These are phyloP conservation scores for Hypoxylon sp. DNA, from an alignment of 2,329 filamentous ascomycete genomes.

Conservation along the genomic window DNA sequence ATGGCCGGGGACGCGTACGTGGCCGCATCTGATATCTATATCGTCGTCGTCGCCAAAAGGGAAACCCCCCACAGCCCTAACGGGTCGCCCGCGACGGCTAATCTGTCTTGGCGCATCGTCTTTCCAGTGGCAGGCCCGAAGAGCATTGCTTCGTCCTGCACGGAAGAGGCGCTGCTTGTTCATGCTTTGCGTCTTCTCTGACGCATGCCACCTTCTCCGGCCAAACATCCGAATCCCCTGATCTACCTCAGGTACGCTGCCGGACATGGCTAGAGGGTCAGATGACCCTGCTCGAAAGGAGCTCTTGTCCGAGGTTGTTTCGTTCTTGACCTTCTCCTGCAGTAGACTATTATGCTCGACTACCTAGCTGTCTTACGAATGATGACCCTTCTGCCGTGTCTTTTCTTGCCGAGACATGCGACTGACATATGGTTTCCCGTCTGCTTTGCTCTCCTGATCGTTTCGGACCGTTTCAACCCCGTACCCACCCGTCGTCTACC, in stretches of 20 bases:
- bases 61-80: neutral
- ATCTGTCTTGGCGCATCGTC: constrained; percentile 4
- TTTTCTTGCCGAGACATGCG: constrained; percentile 26
- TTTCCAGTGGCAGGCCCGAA: neutral
- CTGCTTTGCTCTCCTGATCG: constrained; percentile 33
- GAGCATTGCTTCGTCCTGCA: constrained; percentile 11
- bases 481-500: constrained; percentile 18
- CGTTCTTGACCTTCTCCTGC: constrained; percentile 11
- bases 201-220: constrained; percentile 36
- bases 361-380: no score
- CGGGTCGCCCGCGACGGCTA: constrained; percentile 7
- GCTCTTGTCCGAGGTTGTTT: constrained; percentile 16
- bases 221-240: constrained; percentile 43
- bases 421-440: constrained; percentile 29
- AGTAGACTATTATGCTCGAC: constrained; percentile 19
- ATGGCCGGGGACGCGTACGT: neutral
- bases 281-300: constrained; percentile 8
- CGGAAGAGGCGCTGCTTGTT: constrained; percentile 18
- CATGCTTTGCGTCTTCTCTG: constrained; percentile 30
- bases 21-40: constrained; percentile 14
- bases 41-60: neutral
- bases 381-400: constrained; percentile 16
- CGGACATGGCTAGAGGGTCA: constrained; percentile 24
- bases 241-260: constrained; percentile 44
- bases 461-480: constrained; percentile 39